Conservation (phyloP, 164 flowering plant genomes). For the Litsea cubeba region DNA sequence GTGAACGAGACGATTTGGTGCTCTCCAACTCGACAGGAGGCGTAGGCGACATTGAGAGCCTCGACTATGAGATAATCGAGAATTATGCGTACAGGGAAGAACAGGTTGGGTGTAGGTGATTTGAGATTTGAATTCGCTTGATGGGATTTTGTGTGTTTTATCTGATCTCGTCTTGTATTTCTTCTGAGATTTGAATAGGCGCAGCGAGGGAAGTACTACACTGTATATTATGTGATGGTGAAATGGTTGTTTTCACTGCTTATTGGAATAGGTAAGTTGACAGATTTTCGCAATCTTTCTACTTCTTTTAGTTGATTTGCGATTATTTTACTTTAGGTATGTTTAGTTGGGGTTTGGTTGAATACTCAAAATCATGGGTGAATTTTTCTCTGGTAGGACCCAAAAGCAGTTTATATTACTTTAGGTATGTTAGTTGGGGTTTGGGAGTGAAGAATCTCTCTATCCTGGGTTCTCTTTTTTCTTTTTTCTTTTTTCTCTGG, state of each 20-base stretch:
- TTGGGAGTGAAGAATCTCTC: no score
- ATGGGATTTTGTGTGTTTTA: not conserved
- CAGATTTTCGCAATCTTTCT: not conserved
- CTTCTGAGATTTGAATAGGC: slow-evolving; percentile 35
- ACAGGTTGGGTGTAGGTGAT: slow-evolving; percentile 44
- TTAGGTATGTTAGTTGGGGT: no score
- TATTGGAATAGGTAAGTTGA: slow-evolving; percentile 75
- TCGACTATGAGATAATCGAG: slow-evolving; percentile 94
- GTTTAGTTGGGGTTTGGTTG: no score
- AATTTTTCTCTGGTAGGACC: no score
- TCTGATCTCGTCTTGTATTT: not conserved
- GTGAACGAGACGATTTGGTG: slow-evolving; percentile 37
- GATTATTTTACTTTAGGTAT: not conserved
- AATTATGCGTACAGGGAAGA: slow-evolving; percentile 83
- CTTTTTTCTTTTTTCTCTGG: no score
- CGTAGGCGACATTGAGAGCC: slow-evolving; percentile 61
- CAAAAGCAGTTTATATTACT: no score
- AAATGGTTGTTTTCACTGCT: slow-evolving; percentile 85
- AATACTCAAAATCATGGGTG: no score
- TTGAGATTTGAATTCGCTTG: no score
- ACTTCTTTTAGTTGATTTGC: not conserved
- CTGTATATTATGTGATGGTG: slow-evolving; percentile 58
- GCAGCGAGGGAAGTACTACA: slow-evolving; percentile 61
- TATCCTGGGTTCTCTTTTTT: no score
- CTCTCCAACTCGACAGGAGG: slow-evolving; percentile 22